phyloP scores from a whole-genome alignment of 345 rosid species.

The Sisymbrium altissimum region DNA sequence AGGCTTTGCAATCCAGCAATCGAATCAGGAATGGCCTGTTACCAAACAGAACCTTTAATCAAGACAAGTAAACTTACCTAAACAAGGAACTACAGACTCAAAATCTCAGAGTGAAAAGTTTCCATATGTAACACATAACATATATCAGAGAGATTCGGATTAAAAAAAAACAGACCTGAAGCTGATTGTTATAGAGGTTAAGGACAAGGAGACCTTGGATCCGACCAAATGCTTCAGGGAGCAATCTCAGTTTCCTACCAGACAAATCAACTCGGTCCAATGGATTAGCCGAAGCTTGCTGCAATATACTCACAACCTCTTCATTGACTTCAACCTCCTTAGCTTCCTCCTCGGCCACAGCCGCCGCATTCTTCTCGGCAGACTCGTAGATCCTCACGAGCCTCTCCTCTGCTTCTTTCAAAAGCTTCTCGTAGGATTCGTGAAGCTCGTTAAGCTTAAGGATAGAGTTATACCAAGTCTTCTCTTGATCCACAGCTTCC shows the following conservation, averaged over 20 bases:
- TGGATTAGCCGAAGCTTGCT: conserved; percentile 48
- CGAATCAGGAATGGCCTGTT: conserved; percentile 84
- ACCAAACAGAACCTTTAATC: conserved; percentile 12
- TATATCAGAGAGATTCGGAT: too few species aligned
- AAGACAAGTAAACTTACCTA: not conserved
- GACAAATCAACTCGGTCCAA: conserved; percentile 75
- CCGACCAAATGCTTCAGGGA: conserved; percentile 86
- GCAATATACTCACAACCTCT: conserved; percentile 60
- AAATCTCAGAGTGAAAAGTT: not conserved
- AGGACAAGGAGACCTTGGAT: conserved; percentile 60
- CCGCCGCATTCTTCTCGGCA: conserved; percentile 38
- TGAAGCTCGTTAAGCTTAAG: conserved; percentile 82
- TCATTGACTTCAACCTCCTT: conserved; percentile 41
- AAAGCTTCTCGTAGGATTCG: conserved; percentile 62
- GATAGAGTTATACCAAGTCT: conserved; percentile 41
- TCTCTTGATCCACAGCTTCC: conserved; percentile 57
- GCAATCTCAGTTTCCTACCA: conserved; percentile 44
- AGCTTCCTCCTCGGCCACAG: conserved; percentile 25
- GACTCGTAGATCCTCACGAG: conserved; percentile 66
- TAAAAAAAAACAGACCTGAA: conserved; percentile 49
- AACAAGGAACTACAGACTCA: not conserved
- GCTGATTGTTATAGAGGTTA: conserved; percentile 67
- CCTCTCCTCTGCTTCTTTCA: conserved; percentile 76
- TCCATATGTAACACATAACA: too few species aligned
- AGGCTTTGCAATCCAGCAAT: conserved; percentile 75